phyloP scores from a whole-genome alignment of 768 basidiomycete genomes.

The Russula vinacea region DNA sequence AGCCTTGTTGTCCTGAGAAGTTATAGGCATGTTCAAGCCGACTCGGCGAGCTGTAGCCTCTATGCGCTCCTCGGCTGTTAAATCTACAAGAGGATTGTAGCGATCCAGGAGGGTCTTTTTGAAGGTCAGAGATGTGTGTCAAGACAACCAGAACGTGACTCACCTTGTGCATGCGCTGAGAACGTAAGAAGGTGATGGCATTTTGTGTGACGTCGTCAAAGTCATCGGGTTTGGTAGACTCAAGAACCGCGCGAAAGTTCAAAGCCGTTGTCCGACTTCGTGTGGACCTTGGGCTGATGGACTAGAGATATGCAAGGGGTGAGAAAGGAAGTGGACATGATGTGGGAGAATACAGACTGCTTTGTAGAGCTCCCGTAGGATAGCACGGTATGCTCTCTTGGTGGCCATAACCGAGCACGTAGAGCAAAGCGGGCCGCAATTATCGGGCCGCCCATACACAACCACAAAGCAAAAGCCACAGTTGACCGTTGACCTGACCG shows the following conservation, averaged over 20 bases:
- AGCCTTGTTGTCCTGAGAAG: slow-evolving; percentile 35
- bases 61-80: slow-evolving; percentile 76
- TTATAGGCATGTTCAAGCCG: slow-evolving; percentile 77
- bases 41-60: slow-evolving; percentile 84
- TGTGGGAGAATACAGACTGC: slow-evolving; percentile 42
- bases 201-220: slow-evolving; percentile 55
- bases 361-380: slow-evolving; percentile 54
- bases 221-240: slow-evolving; percentile 30
- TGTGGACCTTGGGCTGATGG: slow-evolving; percentile 38
- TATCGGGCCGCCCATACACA: neutral
- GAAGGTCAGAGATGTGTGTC: neutral
- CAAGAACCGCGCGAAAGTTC: slow-evolving; percentile 55
- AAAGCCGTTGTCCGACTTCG: slow-evolving; percentile 45
- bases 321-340: slow-evolving; percentile 13
- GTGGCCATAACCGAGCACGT: neutral
- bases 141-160: slow-evolving; percentile 28
- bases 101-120: slow-evolving; percentile 73
- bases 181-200: slow-evolving; percentile 61
- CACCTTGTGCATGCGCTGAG: slow-evolving; percentile 78
- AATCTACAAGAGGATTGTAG: slow-evolving; percentile 82
- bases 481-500: too few relatives aligned
- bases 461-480: too few relatives aligned
- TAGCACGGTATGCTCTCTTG: slow-evolving; percentile 44
- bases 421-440: neutral
- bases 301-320: slow-evolving; percentile 34